These are phyloP conservation scores for Misopates orontium DNA, from an alignment of 257 asterid species.

Conservation along the genomic window DNA sequence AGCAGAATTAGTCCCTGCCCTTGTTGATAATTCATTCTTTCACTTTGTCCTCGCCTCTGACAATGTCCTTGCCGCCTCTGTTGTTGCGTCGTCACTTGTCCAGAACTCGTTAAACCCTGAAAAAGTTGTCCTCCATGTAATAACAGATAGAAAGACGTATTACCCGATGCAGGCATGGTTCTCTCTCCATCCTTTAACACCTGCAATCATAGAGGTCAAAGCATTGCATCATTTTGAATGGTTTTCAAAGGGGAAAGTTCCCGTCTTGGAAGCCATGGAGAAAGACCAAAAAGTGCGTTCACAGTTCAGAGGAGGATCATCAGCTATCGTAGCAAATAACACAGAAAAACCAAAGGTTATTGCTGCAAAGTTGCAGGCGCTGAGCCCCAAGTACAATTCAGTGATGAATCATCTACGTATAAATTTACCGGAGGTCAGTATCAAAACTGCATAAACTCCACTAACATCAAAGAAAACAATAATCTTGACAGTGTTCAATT, in stretches of 20 bases:
- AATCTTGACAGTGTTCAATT: neutral
- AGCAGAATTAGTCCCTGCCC: slow-evolving; percentile 79
- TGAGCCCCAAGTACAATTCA: slow-evolving; percentile 92
- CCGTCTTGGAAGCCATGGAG: slow-evolving; percentile 97
- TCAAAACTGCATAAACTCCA: neutral
- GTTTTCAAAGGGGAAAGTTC: slow-evolving; percentile 88
- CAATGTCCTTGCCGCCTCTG: slow-evolving; percentile 91
- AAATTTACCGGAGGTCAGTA: slow-evolving; percentile 84
- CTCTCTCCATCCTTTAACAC: slow-evolving; percentile 71
- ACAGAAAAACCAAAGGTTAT: slow-evolving; percentile 75
- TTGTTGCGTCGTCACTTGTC: slow-evolving; percentile 84
- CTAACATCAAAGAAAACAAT: neutral
- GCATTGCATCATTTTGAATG: slow-evolving; percentile 92
- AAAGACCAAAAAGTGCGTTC: slow-evolving; percentile 83
- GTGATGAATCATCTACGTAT: slow-evolving; percentile 92
- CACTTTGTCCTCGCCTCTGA: slow-evolving; percentile 94
- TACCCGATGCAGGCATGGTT: slow-evolving; percentile 99
- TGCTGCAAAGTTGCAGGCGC: slow-evolving; percentile 94
- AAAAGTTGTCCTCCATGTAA: slow-evolving; percentile 66
- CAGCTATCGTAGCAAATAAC: slow-evolving; percentile 79
- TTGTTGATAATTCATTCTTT: slow-evolving; percentile 76
- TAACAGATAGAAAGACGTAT: slow-evolving; percentile 84
- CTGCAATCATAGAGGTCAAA: slow-evolving; percentile 85
- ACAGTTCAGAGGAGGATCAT: slow-evolving; percentile 86
- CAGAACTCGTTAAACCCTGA: slow-evolving; percentile 67